phyloP scores from a whole-genome alignment of 192 early-diverging fungal genomes.

The Kappamyces sp. region DNA sequence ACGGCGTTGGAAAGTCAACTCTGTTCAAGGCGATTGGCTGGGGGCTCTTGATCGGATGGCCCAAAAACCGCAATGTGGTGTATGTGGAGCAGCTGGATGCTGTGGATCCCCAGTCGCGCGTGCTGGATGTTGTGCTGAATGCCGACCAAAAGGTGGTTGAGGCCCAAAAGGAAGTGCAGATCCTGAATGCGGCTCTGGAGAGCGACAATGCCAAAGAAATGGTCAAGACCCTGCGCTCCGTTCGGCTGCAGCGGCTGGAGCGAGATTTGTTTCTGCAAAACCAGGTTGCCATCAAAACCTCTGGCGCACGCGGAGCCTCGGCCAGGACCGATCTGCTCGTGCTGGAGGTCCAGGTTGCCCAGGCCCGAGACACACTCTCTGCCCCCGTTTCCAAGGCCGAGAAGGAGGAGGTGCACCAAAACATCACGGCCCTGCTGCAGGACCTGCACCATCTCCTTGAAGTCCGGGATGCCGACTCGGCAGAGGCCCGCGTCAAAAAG shows the following conservation, averaged over 20 bases:
- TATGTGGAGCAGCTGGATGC: slow-evolving; percentile 79
- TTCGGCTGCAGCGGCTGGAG: slow-evolving; percentile 11
- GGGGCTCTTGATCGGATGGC: slow-evolving; percentile 68
- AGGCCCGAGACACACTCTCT: background rate
- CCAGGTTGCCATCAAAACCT: slow-evolving; percentile 26
- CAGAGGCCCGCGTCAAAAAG: slow-evolving; percentile 59
- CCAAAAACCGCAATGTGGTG: slow-evolving; percentile 70
- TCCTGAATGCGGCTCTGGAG: slow-evolving; percentile 26
- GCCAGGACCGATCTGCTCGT: slow-evolving; percentile 8
- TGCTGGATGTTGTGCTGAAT: slow-evolving; percentile 41
- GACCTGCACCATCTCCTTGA: slow-evolving; percentile 5
- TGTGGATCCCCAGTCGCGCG: slow-evolving; percentile 34
- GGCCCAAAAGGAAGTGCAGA: slow-evolving; percentile 1
- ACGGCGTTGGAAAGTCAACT: slow-evolving; percentile 71
- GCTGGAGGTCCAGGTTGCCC: background rate
- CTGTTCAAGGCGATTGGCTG: slow-evolving; percentile 60
- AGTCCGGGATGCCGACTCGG: slow-evolving; percentile 36
- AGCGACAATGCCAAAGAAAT: slow-evolving; percentile 5
- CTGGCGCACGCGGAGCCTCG: slow-evolving; percentile 1
- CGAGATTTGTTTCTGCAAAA: slow-evolving; percentile 9
- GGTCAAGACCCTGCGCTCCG: slow-evolving; percentile 18
- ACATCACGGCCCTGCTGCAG: slow-evolving; percentile 1
- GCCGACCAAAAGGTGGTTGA: slow-evolving; percentile 18
- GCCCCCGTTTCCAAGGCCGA: background rate
- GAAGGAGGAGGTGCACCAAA: background rate